Evolutionary conservation across 1,284 basidiomycete genomes (phyloP), one percentile per base, ranked within the genome.

Genomic region (Ustilago tritici): DNA sequence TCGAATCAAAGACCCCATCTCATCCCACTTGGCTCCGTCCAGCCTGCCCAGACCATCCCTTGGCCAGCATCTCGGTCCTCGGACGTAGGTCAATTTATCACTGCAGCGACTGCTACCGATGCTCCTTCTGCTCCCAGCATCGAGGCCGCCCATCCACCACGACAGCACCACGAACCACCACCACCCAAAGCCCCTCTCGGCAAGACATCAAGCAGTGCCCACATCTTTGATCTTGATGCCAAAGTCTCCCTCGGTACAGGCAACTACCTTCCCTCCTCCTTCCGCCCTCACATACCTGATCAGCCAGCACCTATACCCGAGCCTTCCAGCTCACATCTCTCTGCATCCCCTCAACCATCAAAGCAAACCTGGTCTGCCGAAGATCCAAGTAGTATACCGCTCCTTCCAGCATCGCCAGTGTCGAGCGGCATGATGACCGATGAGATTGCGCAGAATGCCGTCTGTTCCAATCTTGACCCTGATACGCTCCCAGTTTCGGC

Each of bases 171-270:
- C 12, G 50, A 61, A 31, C 62, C 46, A 15, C 6, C 14, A 10
- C 23, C 19, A n/a, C 43, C 28, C 31, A 62, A 56, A 28, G 38
- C 61, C 5, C 61, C 65, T 17, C 56, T 71, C 32, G 59, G 19
- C 38, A 58, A 31, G 9, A 31, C 69, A n/a, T 68, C 65, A 0
- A 47, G 47, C 31, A 36, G 14, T 14, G 59, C 31, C 6, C 55
- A 65, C 49, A 76, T 76, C 65, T 76, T 76, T 55, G 74, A 76
- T 54, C 69, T 76, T n/a, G 69, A 76, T 9, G 74, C 69, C 19
- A 76, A 76, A 49, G 49, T 71, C 10, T 59, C 56, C 4, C 58
- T 71, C n/a, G 69, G 55, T 14, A 52, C 61, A 10, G 40, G 55
- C 23, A 57, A 43, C 6, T 76, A 58, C n/a, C 62, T 76, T 12